These are phyloP conservation scores for Miscanthus lutarioriparius DNA, from an alignment of 176 grass and related monocot genomes.

Conservation along the genomic window DNA sequence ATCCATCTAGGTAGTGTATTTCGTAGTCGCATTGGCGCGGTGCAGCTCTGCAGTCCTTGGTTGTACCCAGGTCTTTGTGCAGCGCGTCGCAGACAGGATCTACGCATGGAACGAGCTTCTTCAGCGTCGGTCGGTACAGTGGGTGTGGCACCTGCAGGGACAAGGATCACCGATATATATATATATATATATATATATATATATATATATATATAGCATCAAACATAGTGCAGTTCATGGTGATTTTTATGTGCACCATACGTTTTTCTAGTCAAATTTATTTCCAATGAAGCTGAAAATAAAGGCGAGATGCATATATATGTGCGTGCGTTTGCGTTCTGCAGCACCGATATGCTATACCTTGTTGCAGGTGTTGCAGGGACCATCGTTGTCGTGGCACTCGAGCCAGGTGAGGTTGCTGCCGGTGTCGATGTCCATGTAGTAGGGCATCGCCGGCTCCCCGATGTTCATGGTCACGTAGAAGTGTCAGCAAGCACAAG, in stretches of 20 bases:
- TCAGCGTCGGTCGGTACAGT: conserved; percentile 26
- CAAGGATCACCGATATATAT: too few species aligned
- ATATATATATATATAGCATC: neutral
- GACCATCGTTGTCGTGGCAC: conserved; percentile 26
- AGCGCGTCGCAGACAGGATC: conserved; percentile 36
- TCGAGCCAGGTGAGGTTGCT: conserved; percentile 76
- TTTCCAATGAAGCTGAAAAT: too few species aligned
- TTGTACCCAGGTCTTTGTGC: neutral
- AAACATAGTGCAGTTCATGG: neutral
- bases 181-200: too few species aligned
- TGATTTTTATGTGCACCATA: too few species aligned
- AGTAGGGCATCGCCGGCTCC: conserved; percentile 48
- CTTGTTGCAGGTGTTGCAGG: conserved; percentile 47
- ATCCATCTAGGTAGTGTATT: conserved; percentile 38
- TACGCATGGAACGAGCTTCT: conserved; percentile 45
- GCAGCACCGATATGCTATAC: neutral
- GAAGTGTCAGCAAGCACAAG: conserved; percentile 38
- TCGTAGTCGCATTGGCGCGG: conserved; percentile 39
- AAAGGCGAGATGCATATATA: too few species aligned
- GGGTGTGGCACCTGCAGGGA: conserved; percentile 44
- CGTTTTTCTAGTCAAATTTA: too few species aligned
- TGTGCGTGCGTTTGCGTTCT: too few species aligned
- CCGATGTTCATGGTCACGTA: conserved; percentile 59
- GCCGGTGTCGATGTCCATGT: conserved; percentile 70
- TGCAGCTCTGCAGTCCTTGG: neutral